Evolutionary conservation across 371 early-diverging fungal genomes (phyloP), one percentile per base, ranked within the genome.

Genomic region (Entomophthora muscae): DNA sequence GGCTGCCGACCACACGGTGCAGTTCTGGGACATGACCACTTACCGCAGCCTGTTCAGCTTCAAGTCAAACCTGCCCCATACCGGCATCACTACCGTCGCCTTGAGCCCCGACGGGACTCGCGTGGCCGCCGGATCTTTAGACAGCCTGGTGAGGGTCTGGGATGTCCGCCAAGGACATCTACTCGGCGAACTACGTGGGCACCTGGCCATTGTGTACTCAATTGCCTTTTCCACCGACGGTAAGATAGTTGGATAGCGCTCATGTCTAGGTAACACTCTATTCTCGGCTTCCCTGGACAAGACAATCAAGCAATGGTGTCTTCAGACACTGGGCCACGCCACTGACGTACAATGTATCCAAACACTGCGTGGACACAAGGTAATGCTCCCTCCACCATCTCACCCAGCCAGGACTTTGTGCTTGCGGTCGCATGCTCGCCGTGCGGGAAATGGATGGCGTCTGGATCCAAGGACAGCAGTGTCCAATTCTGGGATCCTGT

Each of bases 171-270:
- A 86, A 1, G 94, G 93, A 22, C 72, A 81, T 26, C 73, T 88
- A 13, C 68, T 94, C 56, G 91, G 91, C 69, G 80, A 89, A 53
- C 77, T 98, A 65, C 90, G 92, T 67, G 98, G 97, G 0, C 99
- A 98, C 78, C 89, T 85, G 68, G 93, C 95, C 72, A 89, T 90
- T 61, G 97, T 98, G 2, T 94, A 95, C 68, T 88, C 91, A 3
- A 92, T 98, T 54, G 93, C 96, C 0, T 95, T 98, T 67, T 85
- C 91, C 60, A 88, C 95, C 1, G 95, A 97, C 73, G 98, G 98
- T 56, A 72, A 69, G 58, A 73, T 64, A 67, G 21, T 57, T 32
- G 7, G n/a, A n/a, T n/a, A n/a, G 3, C 23, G 5, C 51, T 22
- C n/a, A 3, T 61, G n/a, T 22, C 24, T 66, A 66, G 66, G 62